phyloP scores from a whole-genome alignment of 805 yeast genomes.

The Pichia manshurica region DNA sequence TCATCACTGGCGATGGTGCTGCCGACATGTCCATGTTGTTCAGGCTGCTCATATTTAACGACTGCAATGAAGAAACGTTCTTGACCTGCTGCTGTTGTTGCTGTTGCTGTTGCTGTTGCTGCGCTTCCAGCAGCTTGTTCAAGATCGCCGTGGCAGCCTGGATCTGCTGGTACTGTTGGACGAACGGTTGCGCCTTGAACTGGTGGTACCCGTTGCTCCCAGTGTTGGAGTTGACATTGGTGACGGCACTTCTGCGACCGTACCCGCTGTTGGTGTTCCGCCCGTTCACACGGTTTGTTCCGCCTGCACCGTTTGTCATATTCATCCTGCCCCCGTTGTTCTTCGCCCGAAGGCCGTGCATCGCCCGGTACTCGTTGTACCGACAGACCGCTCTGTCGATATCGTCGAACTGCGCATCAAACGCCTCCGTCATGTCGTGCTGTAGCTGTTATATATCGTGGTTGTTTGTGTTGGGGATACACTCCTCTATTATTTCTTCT shows the following conservation, averaged over 20 bases:
- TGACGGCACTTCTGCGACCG: conserved; percentile 11
- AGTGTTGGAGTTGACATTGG: conserved; percentile 13
- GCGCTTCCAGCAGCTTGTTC: conserved; percentile 6
- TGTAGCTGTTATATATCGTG: neutral
- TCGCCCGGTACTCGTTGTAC: neutral
- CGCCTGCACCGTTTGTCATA: neutral
- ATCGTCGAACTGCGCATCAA: conserved; percentile 11
- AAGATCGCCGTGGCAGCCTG: conserved; percentile 6
- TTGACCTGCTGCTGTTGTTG: neutral
- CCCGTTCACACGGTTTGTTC: neutral
- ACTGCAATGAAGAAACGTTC: no score
- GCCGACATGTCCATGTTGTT: neutral
- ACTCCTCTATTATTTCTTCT: conserved; percentile 24
- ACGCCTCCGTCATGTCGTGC: conserved; percentile 1
- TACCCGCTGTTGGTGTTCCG: conserved; percentile 1
- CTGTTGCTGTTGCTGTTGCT: neutral
- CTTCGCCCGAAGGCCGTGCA: neutral
- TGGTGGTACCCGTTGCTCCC: neutral
- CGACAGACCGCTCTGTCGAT: conserved; percentile 12
- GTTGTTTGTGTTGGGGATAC: neutral
- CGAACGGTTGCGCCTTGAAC: conserved; percentile 15
- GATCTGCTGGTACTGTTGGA: conserved; percentile 13
- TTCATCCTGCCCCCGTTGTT: neutral
- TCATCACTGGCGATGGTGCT: neutral
- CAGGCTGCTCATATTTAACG: no score